Base-by-base conservation (phyloP, 2,329 filamentous ascomycete species). In the Ophiostoma populinum region DNA sequence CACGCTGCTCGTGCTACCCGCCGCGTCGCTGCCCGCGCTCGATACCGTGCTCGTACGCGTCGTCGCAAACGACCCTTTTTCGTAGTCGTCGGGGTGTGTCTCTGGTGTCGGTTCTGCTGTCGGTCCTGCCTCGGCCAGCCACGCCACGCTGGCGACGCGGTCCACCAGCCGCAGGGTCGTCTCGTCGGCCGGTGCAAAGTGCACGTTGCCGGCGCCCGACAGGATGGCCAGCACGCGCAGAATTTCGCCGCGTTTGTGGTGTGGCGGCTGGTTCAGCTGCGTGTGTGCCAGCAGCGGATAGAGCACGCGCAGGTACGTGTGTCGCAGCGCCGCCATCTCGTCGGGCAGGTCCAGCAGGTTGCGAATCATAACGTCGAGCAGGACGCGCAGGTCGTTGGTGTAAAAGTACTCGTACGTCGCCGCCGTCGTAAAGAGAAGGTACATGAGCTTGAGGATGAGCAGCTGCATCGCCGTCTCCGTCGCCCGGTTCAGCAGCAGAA, bases 341-440 rank as follows among this genome's bases (percentile, higher is more conserved):
- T 87, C 78, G 0, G 92, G 90, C 7, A 98, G 64, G 52, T 98
- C 90, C 48, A 95, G 74, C n/a, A 98, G 64, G 49, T 98, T 98
- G 28, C 90, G 80, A 41, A 98, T 82, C 39, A 98, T 85, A 43
- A 98, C 90, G 50, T 98, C 90, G 31, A 95, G 67, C 12, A 98
- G 69, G 5, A 98, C 90, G 39, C 83, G 80, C 20, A 98, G 65
- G 50, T 98, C 90, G 51, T 98, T 98, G 19, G 85, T 94, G 55
- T 95, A 98, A 51, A 98, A 98, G 56, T 95, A 98, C 57, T 98
- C 90, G 53, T 90, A 83, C 0, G 90, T 98, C 12, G 79, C 71
- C 38, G 74, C 74, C 8, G 83, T 95, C 5, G 86, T 93, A 56
- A 98, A 98, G 8, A 98, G 67, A 24, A 98, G 71, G 55, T 95